Base-by-base conservation (phyloP, 371 early-diverging fungal species). In the Entomophthora muscae region DNA sequence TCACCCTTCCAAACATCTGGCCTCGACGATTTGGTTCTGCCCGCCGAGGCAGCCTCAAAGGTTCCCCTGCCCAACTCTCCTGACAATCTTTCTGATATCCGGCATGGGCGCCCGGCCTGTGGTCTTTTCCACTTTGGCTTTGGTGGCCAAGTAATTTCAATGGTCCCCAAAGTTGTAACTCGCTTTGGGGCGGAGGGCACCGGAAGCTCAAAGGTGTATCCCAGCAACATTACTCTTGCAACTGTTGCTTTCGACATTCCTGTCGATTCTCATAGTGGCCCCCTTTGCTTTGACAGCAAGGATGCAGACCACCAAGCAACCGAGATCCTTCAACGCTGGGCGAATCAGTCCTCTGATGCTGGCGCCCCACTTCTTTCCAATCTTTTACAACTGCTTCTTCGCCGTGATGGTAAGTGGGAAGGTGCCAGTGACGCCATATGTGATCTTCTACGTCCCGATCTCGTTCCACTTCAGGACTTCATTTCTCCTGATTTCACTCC, bases 101-200 rank as follows among this genome's bases (percentile, higher is more conserved):
- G 55, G 1, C 53, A 51, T 30, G 52, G 52, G 53, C 55, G 66
- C 32, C 30, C 30, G 61, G 61, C 68, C 2, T 81, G 83, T 63
- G 88, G 90, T 2, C 62, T 95, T 23, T 78, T 86, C 2, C 70
- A 80, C 0, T 91, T 91, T 72, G 91, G 93, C 21, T 88, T 92
- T 75, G 91, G 91, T 58, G 95, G 95, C 32, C 81, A 82, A 66
- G 73, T 93, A 29, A 71, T 89, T 54, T 74, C 81, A 21, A 84
- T 84, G 67, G 79, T 83, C 66, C 92, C 91, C 26, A 83, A 75
- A 30, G 75, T 78, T 2, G 83, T 85, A 2, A 84, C 81, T 68
- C 81, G 86, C 3, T 85, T 82, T 51, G 69, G 71, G 24, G 42
- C 57, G 3, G 72, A 73, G 21, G 42, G 42, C 42, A 66, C 69